Conservation (phyloP, 306 rosid species). For the Astragalus glycyphyllos region DNA sequence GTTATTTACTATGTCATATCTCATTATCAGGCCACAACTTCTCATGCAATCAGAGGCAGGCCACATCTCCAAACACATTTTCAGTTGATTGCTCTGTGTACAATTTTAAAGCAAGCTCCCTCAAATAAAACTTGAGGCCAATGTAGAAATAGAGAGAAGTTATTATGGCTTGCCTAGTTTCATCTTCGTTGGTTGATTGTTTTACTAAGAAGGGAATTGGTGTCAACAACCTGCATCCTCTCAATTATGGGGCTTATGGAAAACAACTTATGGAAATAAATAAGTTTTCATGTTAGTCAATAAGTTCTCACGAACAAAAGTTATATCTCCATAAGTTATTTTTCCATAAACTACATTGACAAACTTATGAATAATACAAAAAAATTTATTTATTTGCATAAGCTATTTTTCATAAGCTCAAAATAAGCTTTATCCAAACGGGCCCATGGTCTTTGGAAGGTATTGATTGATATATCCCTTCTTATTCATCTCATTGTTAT, state of each 20-base stretch:
- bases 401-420: too few species aligned
- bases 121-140: background rate
- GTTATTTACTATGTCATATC: background rate
- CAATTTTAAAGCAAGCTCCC: background rate
- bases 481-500: conserved; percentile 8
- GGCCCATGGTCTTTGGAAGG: conserved; percentile 97
- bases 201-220: conserved; percentile 77
- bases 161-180: background rate
- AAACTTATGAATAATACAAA: too few species aligned
- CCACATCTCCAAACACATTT: conserved; percentile 10
- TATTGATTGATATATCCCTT: conserved; percentile 43
- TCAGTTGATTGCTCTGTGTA: background rate
- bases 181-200: too few species aligned
- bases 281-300: too few species aligned
- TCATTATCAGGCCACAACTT: conserved; percentile 12
- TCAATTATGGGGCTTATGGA: too few species aligned
- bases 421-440: too few species aligned
- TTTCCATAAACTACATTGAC: too few species aligned
- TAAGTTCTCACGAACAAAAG: too few species aligned
- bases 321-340: too few species aligned
- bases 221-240: conserved; percentile 96
- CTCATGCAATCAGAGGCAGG: background rate
- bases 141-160: conserved; percentile 22
- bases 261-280: too few species aligned
- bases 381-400: too few species aligned